A percentile compares a stretch with the other conserved stretches of the same genome.
Evolutionary conservation across 257 asterid genomes (phyloP).

Genomic region (Solanum paucissectum): DNA sequence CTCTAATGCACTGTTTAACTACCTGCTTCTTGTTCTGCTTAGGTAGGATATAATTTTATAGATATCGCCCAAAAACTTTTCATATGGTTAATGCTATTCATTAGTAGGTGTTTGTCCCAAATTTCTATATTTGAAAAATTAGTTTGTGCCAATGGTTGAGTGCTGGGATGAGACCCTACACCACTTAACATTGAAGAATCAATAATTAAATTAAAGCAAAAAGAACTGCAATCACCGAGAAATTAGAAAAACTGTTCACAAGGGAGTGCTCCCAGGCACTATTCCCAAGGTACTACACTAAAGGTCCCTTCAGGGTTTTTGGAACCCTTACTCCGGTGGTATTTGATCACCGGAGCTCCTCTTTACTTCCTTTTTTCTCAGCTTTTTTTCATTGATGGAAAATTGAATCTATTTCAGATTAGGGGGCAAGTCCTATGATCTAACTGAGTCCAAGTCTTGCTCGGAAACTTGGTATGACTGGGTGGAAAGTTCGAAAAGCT

Average conservation of each 20-base stretch:
- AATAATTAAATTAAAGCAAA: no score
- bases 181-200: no score
- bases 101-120: neutral
- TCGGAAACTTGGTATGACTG: neutral
- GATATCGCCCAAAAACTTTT: neutral
- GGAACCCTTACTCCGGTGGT: neutral
- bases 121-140: neutral
- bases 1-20: neutral
- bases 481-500: neutral
- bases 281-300: neutral
- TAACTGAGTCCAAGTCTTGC: neutral
- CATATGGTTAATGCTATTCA: neutral
- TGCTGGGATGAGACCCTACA: neutral
- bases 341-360: neutral
- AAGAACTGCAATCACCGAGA: no score
- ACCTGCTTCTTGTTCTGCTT: neutral
- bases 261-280: neutral
- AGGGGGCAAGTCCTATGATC: neutral
- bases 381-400: neutral
- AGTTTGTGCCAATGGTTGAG: neutral
- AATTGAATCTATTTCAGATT: neutral
- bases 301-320: neutral
- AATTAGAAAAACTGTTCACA: no score
- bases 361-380: neutral
- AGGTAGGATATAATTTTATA: neutral